Base-by-base conservation (phyloP, 2,329 filamentous ascomycete species). In the Aspergillus pseudoglaucus region DNA sequence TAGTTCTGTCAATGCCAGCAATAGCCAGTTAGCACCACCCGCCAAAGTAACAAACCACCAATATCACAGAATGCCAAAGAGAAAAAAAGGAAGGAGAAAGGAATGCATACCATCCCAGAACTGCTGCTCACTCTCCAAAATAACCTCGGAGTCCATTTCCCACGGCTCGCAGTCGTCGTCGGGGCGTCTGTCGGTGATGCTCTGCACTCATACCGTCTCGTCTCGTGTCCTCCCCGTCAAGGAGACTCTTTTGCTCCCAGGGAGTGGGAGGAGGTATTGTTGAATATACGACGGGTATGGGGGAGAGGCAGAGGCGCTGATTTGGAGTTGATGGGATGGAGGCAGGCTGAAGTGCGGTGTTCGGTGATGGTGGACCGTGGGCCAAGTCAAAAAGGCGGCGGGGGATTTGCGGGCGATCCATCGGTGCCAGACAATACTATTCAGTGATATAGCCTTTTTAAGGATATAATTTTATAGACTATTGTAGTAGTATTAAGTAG, bases 91-190 rank as follows among this genome's bases (percentile, higher is more conserved):
- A 41, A 52, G 5, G 20, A 14, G 20, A 18, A 7, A 20, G 12
- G 69, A 57, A 58, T 22, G 45, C 79, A 67, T 68, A 95, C 90
- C 87, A 71, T 84, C 78, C 91, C 90, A 96, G 74, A 95, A 90
- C 71, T 90, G 84, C 68, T 89, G 81, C 73, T 89, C 88, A 69
- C 82, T 84, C 70, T 90, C 85, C 69, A 88, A 79, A 60, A 78
- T 79, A 63, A 80, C 79, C 70, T 90, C 85, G 71, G 82, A 80
- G 73, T 87, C 72, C 81, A 84, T 84, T 68, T 69, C 71, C 72
- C 65, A 59, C 61, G 63, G 61, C 63, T 65, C 60, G 63, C 57
- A 57, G 58, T 68, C 65, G 65, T 55, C 61, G 59, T 61, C 56
- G 60, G 59, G 52, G 59, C 54, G 56, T 50, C 46, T 57, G 58